Base-by-base conservation (phyloP, 2,329 filamentous ascomycete species). In the Hypoxylon sp. region DNA sequence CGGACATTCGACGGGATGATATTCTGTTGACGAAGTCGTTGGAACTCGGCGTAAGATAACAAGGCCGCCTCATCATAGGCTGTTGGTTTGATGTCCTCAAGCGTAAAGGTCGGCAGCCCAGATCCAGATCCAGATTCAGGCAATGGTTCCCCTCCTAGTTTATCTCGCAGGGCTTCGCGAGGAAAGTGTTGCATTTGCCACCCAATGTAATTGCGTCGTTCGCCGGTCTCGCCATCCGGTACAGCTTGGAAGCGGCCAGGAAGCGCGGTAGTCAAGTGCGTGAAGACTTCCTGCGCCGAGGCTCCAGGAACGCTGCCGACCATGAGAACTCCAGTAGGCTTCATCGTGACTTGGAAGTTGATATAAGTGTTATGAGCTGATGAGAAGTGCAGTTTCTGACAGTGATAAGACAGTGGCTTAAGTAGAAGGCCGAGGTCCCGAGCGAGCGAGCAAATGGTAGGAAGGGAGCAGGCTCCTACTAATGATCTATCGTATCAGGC, bases 291-390 rank as follows among this genome's bases (percentile, higher is more conserved):
- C 31, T 68, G 13, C 11, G 68, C 50, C 39, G 68, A 73, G 55
- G 54, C 48, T n/a, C 72, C 72, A 8, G 72, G 73, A 31, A 75
- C 68, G 64, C 72, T 75, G 61, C 71, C 73, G n/a, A 75, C 68
- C 71, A 74, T 75, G 52, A 75, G 72, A 6, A 75, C 69, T 64
- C 73, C 68, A 19, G 69, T 63, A 64, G 72, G 72, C 62, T 69
- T 63, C 71, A 70, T 74, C 8, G 21, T 69, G 61, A 51, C 32
- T 62, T 62, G n/a, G 24, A 59, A 67, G 48, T 64, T 59, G 56
- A 59, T 47, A 54, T 62, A 57, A 57, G 31, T 61, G 35, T 37
- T 15, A 24, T 60, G 64, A 57, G 32, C 17, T 19, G 24, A 55
- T 50, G 51, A 64, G 47, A 67, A 32, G 27, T 58, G 44, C 39